These are phyloP conservation scores for Paracoccidioides lutzii DNA, from an alignment of 2,329 filamentous ascomycete species.

Conservation along the genomic window DNA sequence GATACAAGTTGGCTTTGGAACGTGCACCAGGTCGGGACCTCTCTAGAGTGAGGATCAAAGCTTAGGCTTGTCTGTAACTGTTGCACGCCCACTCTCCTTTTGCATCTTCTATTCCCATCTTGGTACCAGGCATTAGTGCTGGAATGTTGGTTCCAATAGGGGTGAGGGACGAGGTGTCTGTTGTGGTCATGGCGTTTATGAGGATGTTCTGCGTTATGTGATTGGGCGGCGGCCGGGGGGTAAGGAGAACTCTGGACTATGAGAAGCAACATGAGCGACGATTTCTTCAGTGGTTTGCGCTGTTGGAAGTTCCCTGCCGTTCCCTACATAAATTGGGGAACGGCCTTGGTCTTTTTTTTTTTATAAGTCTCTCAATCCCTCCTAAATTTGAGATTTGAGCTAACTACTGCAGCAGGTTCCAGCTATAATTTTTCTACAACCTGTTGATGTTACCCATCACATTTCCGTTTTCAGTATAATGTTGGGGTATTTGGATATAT, in stretches of 20 bases:
- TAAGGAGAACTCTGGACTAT: slow-evolving; percentile 2
- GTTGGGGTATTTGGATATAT: neutral
- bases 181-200: slow-evolving; percentile 6
- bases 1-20: slow-evolving; percentile 5
- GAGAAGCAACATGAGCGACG: slow-evolving; percentile 10
- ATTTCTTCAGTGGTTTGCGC: slow-evolving; percentile 2
- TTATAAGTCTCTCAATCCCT: slow-evolving; percentile 24
- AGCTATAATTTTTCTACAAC: slow-evolving; percentile 6
- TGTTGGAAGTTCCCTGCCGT: slow-evolving; percentile 2
- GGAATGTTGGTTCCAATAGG: slow-evolving; percentile 1
- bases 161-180: slow-evolving; percentile 10
- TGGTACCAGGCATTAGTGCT: neutral
- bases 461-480: neutral
- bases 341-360: slow-evolving; percentile 25
- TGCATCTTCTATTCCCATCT: slow-evolving; percentile 4
- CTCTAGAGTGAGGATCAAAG: slow-evolving; percentile 91
- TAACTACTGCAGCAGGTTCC: slow-evolving; percentile 19
- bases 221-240: slow-evolving; percentile 1
- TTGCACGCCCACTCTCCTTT: slow-evolving; percentile 17
- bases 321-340: slow-evolving; percentile 13
- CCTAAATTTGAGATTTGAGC: slow-evolving; percentile 8
- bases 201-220: slow-evolving; percentile 6
- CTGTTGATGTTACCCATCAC: slow-evolving; percentile 3
- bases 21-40: slow-evolving; percentile 51
- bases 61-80: slow-evolving; percentile 65